Percentiles rank a stretch among this genome's conserved stretches.
phyloP scores from a whole-genome alignment of 164 flowering plant genomes.

The Malania oleifera region DNA sequence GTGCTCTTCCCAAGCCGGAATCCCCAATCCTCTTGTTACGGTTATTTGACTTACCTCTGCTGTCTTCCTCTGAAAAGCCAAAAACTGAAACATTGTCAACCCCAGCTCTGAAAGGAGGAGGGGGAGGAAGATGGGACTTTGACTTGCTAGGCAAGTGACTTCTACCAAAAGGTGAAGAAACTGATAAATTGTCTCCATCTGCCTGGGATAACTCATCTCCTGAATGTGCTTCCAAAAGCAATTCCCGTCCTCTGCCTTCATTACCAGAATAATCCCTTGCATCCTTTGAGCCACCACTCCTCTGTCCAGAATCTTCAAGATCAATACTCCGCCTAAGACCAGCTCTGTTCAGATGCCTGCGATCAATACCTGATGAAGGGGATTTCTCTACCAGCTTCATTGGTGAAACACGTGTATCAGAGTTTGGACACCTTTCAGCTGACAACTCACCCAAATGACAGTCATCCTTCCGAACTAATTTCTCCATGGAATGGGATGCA shows the following conservation, averaged over 20 bases:
- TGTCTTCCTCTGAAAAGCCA: constrained; percentile 58
- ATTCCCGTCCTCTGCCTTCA: constrained; percentile 54
- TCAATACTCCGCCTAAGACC: constrained; percentile 50
- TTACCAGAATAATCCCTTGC: constrained; percentile 37
- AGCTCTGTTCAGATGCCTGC: constrained; percentile 38
- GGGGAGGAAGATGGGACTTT: constrained; percentile 44
- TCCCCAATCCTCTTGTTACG: constrained; percentile 62
- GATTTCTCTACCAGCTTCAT: constrained; percentile 46
- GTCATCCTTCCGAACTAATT: constrained; percentile 32
- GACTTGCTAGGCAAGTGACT: constrained; percentile 33
- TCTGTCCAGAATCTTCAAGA: constrained; percentile 55
- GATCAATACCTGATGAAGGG: constrained; percentile 62
- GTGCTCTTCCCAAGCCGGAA: constrained; percentile 48
- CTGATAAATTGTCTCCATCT: constrained; percentile 42
- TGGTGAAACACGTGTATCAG: constrained; percentile 48
- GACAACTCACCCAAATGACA: constrained; percentile 31
- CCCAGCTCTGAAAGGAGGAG: constrained; percentile 41
- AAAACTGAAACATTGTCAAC: constrained; percentile 39
- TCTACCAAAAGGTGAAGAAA: constrained; percentile 41
- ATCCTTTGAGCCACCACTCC: constrained; percentile 46
- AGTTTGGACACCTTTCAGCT: constrained; percentile 45
- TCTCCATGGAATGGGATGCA: constrained; percentile 34
- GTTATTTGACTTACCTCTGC: constrained; percentile 31
- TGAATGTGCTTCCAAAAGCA: constrained; percentile 29
- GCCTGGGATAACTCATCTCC: constrained; percentile 42